phyloP scores from a whole-genome alignment of 2,329 filamentous ascomycete species.

The Rhynchosporium graminicola region DNA sequence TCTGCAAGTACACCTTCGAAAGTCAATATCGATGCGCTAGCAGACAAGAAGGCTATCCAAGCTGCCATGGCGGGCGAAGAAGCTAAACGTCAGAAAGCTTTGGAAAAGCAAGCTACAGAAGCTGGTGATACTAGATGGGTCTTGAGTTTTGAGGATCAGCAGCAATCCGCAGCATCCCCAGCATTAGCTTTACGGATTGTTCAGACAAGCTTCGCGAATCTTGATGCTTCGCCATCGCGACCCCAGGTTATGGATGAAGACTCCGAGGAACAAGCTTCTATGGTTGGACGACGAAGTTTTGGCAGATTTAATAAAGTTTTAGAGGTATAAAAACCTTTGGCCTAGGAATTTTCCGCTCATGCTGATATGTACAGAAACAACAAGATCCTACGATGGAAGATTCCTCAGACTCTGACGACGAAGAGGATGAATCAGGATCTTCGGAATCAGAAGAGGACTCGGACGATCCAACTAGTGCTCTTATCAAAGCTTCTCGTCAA shows the following conservation, averaged over 20 bases:
- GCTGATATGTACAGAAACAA: slow-evolving; percentile 41
- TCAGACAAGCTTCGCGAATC: slow-evolving; percentile 57
- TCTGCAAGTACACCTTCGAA: slow-evolving; percentile 40
- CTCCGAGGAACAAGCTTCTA: slow-evolving; percentile 38
- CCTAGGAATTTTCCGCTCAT: neutral
- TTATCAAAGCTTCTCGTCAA: slow-evolving; percentile 48
- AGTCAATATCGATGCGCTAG: slow-evolving; percentile 46
- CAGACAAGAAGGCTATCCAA: slow-evolving; percentile 62
- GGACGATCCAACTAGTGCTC: slow-evolving; percentile 47
- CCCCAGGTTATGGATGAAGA: slow-evolving; percentile 32
- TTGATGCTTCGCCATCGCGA: slow-evolving; percentile 43
- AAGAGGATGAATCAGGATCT: slow-evolving; percentile 37
- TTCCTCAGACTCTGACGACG: slow-evolving; percentile 42
- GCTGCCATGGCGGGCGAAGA: slow-evolving; percentile 68
- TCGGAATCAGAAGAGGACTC: slow-evolving; percentile 39
- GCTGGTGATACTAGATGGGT: slow-evolving; percentile 76
- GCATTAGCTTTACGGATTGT: slow-evolving; percentile 56
- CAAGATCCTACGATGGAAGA: slow-evolving; percentile 41
- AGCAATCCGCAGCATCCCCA: slow-evolving; percentile 35
- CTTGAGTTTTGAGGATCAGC: slow-evolving; percentile 54
- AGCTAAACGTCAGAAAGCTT: slow-evolving; percentile 59
- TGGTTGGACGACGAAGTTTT: slow-evolving; percentile 50
- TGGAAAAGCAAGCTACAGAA: slow-evolving; percentile 62
- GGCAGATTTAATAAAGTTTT: slow-evolving; percentile 48
- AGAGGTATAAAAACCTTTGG: slow-evolving; percentile 37